Evolutionary conservation across 2,329 filamentous ascomycete species (phyloP), one percentile per base, ranked within the genome.

Genomic region (Beauveria medogensis): DNA sequence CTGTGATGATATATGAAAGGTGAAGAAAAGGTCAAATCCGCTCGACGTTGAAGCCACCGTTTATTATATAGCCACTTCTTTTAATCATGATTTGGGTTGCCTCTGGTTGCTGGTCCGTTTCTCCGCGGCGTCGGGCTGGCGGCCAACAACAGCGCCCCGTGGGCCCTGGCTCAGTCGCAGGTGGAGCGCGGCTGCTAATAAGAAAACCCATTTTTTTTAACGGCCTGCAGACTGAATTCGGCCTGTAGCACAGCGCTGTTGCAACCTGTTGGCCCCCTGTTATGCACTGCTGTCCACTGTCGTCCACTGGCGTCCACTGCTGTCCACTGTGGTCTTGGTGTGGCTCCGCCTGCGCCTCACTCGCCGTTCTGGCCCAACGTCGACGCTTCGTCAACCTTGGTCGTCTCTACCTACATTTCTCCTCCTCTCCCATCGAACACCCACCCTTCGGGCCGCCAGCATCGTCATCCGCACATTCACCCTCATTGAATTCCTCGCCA

Each of bases 301-400:
- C 18, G 20, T 22, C 44, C 20, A 46, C 44, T 46, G n/a, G 2
- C 8, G 28, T 28, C 26, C 26, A 9, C n/a, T 44, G n/a, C 18
- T 44, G 18, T 10, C 18, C n/a, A 46, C 43, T 46, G n/a, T 46
- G 20, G 34, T 37, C 20, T 9, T 46, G 12, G 18, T 43, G 24
- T 50, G 55, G 46, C 55, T 50, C 30, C 28, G 54, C 56, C 40
- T 52, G 47, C 56, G 56, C 56, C 47, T 47, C 56, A 20, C 16
- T 58, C 37, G 34, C 34, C 34, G 44, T 43, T 59, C 52, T 59
- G 37, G 56, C 56, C 56, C 56, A 59, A 59, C 56, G 55, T 46
- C 30, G 48, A 26, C 40, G 46, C 44, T 56, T 43, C 46, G 18
- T 46, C 56, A 44, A 52, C 46, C 44, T 57, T 12, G 41, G 44